Conservation (phyloP, 2,329 filamentous ascomycete genomes). For the Pseudogymnoascus sp. region DNA sequence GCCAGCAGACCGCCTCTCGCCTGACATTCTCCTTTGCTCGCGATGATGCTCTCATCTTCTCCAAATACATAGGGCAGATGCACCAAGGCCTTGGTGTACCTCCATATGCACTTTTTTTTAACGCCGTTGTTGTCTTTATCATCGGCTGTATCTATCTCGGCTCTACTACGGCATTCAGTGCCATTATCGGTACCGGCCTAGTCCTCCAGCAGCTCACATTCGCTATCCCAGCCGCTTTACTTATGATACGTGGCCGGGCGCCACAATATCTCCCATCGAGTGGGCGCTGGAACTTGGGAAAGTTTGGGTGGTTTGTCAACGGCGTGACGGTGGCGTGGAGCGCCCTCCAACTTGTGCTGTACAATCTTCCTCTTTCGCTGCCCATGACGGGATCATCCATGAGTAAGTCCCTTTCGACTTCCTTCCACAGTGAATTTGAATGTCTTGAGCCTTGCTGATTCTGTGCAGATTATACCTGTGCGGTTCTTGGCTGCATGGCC, state of each 20-base stretch:
- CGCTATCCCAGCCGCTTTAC: constrained; percentile 39
- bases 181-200: constrained; percentile 62
- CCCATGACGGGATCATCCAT: background rate
- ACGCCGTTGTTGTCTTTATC: constrained; percentile 51
- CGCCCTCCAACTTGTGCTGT: constrained; percentile 1
- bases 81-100: constrained; percentile 55
- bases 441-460: background rate
- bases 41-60: constrained; percentile 58
- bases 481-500: background rate
- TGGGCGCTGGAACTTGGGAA: background rate
- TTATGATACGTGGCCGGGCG: background rate
- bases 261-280: background rate
- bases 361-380: background rate
- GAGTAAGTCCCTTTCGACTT: background rate
- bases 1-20: background rate
- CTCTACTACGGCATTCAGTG: constrained; percentile 60
- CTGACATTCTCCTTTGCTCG: constrained; percentile 40
- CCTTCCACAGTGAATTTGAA: background rate
- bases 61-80: constrained; percentile 50
- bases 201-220: constrained; percentile 66
- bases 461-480: constrained; percentile 4
- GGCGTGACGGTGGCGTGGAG: background rate
- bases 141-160: constrained; percentile 65
- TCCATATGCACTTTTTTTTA: constrained; percentile 57
- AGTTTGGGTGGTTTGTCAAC: constrained; percentile 1